Percentiles rank a stretch among this genome's conserved stretches.
phyloP scores from a whole-genome alignment of 1,284 basidiomycete genomes.

The Malassezia arunalokei region DNA sequence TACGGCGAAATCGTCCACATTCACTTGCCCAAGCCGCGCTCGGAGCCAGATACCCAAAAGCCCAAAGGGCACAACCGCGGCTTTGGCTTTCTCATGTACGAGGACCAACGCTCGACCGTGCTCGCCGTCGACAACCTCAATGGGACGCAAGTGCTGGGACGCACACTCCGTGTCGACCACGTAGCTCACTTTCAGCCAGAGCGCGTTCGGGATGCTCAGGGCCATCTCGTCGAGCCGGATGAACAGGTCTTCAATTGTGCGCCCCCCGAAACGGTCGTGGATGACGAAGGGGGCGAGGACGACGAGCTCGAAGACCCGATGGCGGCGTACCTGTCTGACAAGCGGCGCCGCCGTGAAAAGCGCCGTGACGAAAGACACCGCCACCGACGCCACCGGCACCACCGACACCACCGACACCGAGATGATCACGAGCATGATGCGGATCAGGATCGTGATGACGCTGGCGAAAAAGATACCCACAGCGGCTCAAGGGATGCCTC shows the following conservation, averaged over 20 bases:
- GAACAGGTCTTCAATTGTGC: constrained; percentile 35
- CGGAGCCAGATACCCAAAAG: not conserved
- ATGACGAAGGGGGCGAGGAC: constrained; percentile 39
- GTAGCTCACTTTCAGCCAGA: constrained; percentile 79
- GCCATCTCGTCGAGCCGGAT: constrained; percentile 74
- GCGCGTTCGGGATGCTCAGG: constrained; percentile 63
- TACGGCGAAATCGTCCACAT: constrained; percentile 92
- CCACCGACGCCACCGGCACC: not conserved
- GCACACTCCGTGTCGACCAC: constrained; percentile 78
- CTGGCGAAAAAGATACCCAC: not conserved
- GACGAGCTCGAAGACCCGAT: constrained; percentile 95
- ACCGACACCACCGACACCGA: not conserved
- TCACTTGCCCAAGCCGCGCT: constrained; percentile 59
- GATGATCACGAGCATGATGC: too few relatives aligned
- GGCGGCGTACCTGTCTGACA: constrained; percentile 59
- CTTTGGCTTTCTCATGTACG: constrained; percentile 97
- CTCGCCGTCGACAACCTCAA: constrained; percentile 98
- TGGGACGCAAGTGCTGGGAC: constrained; percentile 73
- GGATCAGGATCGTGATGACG: not conserved
- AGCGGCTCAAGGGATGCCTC: too few relatives aligned
- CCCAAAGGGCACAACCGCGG: constrained; percentile 52
- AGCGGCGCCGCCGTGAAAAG: not conserved
- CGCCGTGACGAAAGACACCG: not conserved
- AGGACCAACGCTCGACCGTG: constrained; percentile 89
- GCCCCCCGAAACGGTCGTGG: constrained; percentile 16